These are phyloP conservation scores for Luffa aegyptiaca DNA, from an alignment of 306 rosid species.

Conservation along the genomic window DNA sequence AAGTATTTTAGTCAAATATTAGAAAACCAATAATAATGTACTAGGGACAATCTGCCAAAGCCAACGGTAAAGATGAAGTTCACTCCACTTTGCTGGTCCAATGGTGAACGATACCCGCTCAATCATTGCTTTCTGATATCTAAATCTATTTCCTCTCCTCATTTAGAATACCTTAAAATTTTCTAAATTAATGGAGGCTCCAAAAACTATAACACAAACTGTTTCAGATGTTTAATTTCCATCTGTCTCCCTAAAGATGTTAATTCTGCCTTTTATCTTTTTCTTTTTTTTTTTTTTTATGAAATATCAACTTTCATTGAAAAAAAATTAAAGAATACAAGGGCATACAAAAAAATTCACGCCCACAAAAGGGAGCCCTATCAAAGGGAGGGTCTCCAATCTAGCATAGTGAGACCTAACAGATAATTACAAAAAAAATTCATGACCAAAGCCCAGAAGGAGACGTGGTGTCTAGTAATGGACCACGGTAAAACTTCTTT, in stretches of 20 bases:
- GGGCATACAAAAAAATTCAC: too few relatives aligned
- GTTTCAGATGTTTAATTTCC: not conserved
- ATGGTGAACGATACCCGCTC: not conserved
- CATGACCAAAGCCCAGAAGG: too few relatives aligned
- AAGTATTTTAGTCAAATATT: not conserved
- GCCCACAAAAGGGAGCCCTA: too few relatives aligned
- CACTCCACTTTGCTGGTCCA: not conserved
- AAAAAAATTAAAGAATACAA: too few relatives aligned
- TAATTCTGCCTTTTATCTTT: not conserved
- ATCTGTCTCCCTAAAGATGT: not conserved
- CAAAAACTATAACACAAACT: not conserved
- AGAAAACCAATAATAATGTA: not conserved
- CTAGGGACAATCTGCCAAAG: not conserved
- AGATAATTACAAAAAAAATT: too few relatives aligned
- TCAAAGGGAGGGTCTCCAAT: too few relatives aligned
- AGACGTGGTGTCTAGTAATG: too few relatives aligned
- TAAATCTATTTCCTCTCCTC: not conserved
- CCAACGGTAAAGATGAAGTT: not conserved
- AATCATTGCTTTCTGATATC: not conserved
- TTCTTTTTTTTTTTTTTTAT: too few relatives aligned
- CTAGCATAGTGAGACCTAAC: too few relatives aligned
- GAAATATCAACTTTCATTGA: too few relatives aligned
- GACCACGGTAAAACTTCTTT: not conserved
- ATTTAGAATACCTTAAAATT: too few relatives aligned
- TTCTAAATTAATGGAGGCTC: not conserved